Evolutionary conservation across 805 yeast species (phyloP).

Genomic region (Sugiyamaella valdiviana): DNA sequence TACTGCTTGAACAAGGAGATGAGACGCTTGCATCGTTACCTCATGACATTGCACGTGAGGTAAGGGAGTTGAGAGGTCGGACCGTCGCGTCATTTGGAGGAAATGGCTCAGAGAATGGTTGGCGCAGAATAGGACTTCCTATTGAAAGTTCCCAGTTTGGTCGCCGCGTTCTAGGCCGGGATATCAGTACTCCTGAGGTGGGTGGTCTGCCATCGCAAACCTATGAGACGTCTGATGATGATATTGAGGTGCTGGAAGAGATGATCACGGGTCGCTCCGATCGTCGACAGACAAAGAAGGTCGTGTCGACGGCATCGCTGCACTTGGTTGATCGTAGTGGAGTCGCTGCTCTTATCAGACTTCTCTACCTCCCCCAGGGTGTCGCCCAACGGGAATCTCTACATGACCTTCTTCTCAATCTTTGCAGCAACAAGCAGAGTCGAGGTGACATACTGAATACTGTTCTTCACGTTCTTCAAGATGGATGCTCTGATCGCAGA

Average conservation of each 20-base stretch:
- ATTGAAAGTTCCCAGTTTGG: neutral
- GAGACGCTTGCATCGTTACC: slow-evolving; percentile 28
- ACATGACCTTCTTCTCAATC: slow-evolving; percentile 56
- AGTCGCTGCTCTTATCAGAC: slow-evolving; percentile 61
- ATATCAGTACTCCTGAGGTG: slow-evolving; percentile 20
- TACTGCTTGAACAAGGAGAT: slow-evolving; percentile 31
- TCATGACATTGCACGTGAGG: slow-evolving; percentile 29
- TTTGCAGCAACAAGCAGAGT: slow-evolving; percentile 73
- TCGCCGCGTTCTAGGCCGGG: slow-evolving; percentile 8
- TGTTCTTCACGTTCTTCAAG: slow-evolving; percentile 62
- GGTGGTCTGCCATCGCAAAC: slow-evolving; percentile 32
- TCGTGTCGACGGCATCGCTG: slow-evolving; percentile 32
- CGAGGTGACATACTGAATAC: slow-evolving; percentile 67
- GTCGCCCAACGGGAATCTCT: slow-evolving; percentile 51
- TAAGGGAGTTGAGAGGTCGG: slow-evolving; percentile 23
- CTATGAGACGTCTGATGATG: slow-evolving; percentile 25
- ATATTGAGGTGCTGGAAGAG: slow-evolving; percentile 1
- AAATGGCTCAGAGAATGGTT: neutral
- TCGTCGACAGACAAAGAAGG: slow-evolving; percentile 8
- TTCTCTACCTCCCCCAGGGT: slow-evolving; percentile 68
- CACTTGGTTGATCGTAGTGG: slow-evolving; percentile 74
- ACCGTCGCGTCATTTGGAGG: slow-evolving; percentile 15
- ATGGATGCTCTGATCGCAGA: slow-evolving; percentile 58
- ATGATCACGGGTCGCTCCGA: slow-evolving; percentile 3
- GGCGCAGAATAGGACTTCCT: slow-evolving; percentile 4